Percentiles rank a stretch among this genome's conserved stretches.
phyloP scores from a whole-genome alignment of 192 early-diverging fungal genomes.

The Rhizophagus prolifer region DNA sequence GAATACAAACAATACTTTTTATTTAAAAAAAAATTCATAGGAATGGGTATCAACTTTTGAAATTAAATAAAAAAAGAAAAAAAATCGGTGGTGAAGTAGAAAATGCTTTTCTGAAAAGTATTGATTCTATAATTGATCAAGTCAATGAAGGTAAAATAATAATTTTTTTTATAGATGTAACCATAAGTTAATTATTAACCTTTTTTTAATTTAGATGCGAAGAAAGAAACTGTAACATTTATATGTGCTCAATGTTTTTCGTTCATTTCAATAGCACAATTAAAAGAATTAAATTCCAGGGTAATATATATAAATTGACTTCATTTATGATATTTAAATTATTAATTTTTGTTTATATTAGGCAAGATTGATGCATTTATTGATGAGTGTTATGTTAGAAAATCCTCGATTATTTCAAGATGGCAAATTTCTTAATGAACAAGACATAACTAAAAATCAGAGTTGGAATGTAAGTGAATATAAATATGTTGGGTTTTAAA shows the following conservation, averaged over 20 bases:
- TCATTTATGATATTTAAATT: not conserved
- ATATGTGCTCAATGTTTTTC: slow-evolving; percentile 16
- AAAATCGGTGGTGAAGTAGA: slow-evolving; percentile 20
- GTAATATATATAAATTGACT: not conserved
- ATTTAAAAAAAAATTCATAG: not conserved
- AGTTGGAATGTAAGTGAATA: slow-evolving; percentile 5
- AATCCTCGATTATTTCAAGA: slow-evolving; percentile 5
- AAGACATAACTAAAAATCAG: not conserved
- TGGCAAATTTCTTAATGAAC: not conserved
- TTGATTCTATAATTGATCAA: slow-evolving; percentile 15
- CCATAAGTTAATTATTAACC: not conserved
- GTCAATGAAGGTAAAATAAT: not conserved
- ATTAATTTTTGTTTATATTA: not conserved
- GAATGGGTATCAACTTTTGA: slow-evolving; percentile 22
- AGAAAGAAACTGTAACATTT: slow-evolving; percentile 6
- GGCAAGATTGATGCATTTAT: not conserved
- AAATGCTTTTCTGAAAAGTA: slow-evolving; percentile 8
- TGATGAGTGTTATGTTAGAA: not conserved
- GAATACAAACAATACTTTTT: not conserved
- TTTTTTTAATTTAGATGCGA: not conserved
- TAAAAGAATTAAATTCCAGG: slow-evolving; percentile 19
- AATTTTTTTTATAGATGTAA: not conserved
- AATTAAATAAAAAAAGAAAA: not conserved
- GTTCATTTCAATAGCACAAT: not conserved
- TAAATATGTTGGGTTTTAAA: not conserved